Conservation (phyloP, 176 grass and related monocot species). For the Leersia perrieri region DNA sequence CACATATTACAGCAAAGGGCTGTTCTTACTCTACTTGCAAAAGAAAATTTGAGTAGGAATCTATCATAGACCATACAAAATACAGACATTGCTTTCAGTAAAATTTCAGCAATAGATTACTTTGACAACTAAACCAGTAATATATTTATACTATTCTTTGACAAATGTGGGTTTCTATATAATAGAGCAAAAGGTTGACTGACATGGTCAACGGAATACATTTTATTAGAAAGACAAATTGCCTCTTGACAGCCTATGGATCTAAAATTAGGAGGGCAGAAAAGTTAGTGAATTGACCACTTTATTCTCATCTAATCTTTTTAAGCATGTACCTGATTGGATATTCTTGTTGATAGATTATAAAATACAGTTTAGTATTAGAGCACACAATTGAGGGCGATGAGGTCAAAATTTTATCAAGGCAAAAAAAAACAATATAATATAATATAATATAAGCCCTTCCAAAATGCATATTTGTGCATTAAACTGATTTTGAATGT, state of each 20-base stretch:
- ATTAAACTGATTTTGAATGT: not conserved
- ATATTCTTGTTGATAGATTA: not conserved
- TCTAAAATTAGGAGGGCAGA: conserved; percentile 8
- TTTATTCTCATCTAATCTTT: not conserved
- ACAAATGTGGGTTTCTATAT: not conserved
- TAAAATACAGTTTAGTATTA: not conserved
- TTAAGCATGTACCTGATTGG: not conserved
- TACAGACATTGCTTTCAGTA: conserved; percentile 15
- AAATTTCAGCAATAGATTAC: conserved; percentile 7
- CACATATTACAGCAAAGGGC: not conserved
- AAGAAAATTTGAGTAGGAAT: not conserved
- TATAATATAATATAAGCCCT: too few species aligned
- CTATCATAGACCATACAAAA: not conserved
- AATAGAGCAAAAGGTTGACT: conserved; percentile 13
- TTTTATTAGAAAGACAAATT: conserved; percentile 1
- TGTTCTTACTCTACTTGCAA: not conserved
- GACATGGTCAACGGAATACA: not conserved
- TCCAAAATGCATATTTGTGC: not conserved
- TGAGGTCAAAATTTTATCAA: not conserved
- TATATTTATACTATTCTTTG: conserved; percentile 34
- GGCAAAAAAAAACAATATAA: not conserved
- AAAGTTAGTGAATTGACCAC: conserved; percentile 4
- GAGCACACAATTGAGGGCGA: conserved; percentile 8
- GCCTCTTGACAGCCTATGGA: conserved; percentile 9
- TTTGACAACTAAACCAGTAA: conserved; percentile 42